Evolutionary conservation across 345 rosid species (phyloP).

Genomic region (Streptanthus diversifolius): DNA sequence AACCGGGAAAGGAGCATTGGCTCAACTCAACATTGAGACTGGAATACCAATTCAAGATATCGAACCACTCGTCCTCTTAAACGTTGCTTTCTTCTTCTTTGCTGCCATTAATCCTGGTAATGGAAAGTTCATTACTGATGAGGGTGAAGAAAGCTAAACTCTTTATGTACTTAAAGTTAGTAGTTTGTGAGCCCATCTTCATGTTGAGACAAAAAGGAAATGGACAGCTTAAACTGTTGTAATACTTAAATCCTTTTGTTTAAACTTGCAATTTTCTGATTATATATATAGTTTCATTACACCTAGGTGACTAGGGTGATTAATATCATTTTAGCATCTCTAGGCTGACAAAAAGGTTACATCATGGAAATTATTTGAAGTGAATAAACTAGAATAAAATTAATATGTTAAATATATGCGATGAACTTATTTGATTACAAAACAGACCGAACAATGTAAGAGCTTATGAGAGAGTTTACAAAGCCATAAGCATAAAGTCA

Average conservation of each 20-base stretch:
- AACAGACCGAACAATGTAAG: too few species aligned
- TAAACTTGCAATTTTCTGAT: not conserved
- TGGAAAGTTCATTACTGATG: conserved; percentile 88
- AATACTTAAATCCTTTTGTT: conserved; percentile 22
- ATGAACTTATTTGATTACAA: not conserved
- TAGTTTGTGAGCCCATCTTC: conserved; percentile 23
- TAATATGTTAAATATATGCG: not conserved
- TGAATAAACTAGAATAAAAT: not conserved
- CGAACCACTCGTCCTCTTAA: conserved; percentile 90
- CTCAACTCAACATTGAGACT: conserved; percentile 94
- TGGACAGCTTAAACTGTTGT: conserved; percentile 21
- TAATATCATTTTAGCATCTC: not conserved
- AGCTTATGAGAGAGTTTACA: too few species aligned
- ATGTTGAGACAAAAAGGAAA: conserved; percentile 22
- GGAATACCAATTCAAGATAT: conserved; percentile 84
- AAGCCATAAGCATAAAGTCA: too few species aligned
- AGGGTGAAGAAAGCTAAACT: conserved; percentile 41
- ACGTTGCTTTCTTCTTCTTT: conserved; percentile 79
- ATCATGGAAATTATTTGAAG: not conserved
- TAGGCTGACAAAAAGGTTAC: not conserved
- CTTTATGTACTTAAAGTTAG: not conserved
- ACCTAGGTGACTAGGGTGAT: not conserved
- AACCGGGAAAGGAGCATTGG: conserved; percentile 93
- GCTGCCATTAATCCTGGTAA: conserved; percentile 95
- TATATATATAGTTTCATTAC: not conserved